Evolutionary conservation across 805 yeast genomes (phyloP).

Genomic region (Zygoascus biomembranicola): DNA sequence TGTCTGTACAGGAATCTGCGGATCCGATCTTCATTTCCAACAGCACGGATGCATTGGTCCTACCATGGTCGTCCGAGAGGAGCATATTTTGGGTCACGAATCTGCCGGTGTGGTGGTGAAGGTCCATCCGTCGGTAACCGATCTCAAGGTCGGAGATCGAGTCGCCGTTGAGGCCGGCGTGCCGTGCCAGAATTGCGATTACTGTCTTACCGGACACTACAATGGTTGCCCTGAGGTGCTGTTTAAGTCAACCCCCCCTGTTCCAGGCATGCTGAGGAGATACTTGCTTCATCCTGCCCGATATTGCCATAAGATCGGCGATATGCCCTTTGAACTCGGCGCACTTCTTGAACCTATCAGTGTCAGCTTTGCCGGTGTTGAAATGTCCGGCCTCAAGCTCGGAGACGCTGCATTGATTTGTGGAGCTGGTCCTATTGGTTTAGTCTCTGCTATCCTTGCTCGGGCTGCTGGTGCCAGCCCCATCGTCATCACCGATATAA

Average conservation of each 20-base stretch:
- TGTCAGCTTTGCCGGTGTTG: conserved; percentile 47
- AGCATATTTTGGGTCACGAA: conserved; percentile 52
- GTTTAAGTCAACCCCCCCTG: conserved; percentile 33
- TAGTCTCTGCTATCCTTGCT: conserved; percentile 40
- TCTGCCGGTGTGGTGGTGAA: conserved; percentile 45
- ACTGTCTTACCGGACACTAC: conserved; percentile 28
- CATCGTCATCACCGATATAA: conserved; percentile 42
- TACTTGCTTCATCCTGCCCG: conserved; percentile 32
- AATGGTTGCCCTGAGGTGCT: conserved; percentile 31
- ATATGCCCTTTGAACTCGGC: conserved; percentile 43
- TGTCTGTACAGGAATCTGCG: conserved; percentile 65
- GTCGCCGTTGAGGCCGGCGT: conserved; percentile 42
- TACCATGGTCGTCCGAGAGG: conserved; percentile 50
- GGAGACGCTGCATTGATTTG: conserved; percentile 42
- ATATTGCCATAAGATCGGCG: conserved; percentile 30
- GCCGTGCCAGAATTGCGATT: conserved; percentile 37
- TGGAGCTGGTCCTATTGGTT: conserved; percentile 58
- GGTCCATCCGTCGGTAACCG: conserved; percentile 41
- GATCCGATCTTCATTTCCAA: conserved; percentile 65
- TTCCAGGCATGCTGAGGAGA: conserved; percentile 29
- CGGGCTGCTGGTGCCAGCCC: conserved; percentile 49
- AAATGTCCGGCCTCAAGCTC: conserved; percentile 38
- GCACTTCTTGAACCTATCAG: conserved; percentile 49
- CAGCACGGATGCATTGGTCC: conserved; percentile 54
- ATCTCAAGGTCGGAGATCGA: conserved; percentile 40